Evolutionary conservation across 305 asterid species (phyloP), one percentile per base, ranked within the genome.

Genomic region (Rubia occidens): DNA sequence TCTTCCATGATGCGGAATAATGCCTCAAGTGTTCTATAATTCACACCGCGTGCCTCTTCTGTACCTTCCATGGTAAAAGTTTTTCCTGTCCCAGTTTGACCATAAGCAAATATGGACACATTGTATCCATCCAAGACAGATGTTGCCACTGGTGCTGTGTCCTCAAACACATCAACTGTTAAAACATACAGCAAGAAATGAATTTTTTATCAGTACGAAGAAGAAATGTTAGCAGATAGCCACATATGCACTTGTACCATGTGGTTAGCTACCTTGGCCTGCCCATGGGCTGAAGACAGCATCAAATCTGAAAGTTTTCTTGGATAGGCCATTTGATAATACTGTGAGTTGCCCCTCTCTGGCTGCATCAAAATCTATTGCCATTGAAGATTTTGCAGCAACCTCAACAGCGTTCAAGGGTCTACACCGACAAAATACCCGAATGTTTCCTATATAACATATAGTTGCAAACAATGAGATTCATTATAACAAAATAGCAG

Each of bases 41-140:
- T 94, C 60, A 94, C 97, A 64, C 99, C 99, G 43, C 97, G 99
- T 24, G 90, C 90, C 71, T 86, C 93, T 42, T 75, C 78, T 59
- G 95, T 89, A 74, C 99, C 99, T 62, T 94, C 99, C 99, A 94
- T 94, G 1, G 99, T 94, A 75, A 86, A 94, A 35, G 99, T 94
- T 75, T 94, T 94, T 60, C 99, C 99, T 0, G 94, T 89, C 71
- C 97, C 99, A 0, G 99, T 94, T 84, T 94, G 99, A 0, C 99
- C 99, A 58, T 90, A 94, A 55, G 99, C 99, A 80, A 94, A 90
- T 70, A 94, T 82, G 82, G 96, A 94, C 14, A 85, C 97, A 60
- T 89, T 86, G 78, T 86, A 90, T 72, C 99, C 99, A 75, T 94
- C 99, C 43, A 94, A 83, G 79, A 90, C 99, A 15, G 97, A 90